phyloP scores from a whole-genome alignment of 768 basidiomycete species.

The Rhizopogon vinicolor region DNA sequence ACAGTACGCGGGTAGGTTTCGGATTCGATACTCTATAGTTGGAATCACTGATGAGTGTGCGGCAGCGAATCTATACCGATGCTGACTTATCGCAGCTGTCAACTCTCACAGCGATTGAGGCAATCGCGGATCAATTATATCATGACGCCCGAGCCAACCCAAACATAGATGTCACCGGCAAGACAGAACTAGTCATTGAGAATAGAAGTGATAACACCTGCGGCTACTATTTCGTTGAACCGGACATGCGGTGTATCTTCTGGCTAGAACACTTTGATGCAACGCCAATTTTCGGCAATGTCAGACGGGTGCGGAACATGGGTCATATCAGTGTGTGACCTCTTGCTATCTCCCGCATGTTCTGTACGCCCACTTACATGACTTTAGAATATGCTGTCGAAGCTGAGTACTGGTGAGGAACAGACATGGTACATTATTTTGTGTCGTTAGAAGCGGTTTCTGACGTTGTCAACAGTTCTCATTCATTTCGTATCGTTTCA shows the following conservation, averaged over 20 bases:
- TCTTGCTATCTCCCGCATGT: background rate
- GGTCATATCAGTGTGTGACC: slow-evolving; percentile 35
- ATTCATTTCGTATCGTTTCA: background rate
- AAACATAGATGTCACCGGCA: slow-evolving; percentile 17
- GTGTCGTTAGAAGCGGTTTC: background rate
- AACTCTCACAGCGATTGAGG: slow-evolving; percentile 25
- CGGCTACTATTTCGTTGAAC: slow-evolving; percentile 44
- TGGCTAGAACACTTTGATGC: slow-evolving; percentile 39
- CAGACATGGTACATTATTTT: background rate
- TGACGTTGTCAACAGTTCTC: background rate
- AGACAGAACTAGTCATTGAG: slow-evolving; percentile 31
- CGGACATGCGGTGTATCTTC: slow-evolving; percentile 36
- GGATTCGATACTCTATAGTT: background rate
- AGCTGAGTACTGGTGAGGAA: slow-evolving; percentile 16
- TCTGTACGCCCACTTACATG: background rate
- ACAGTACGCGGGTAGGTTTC: slow-evolving; percentile 31
- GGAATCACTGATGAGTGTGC: background rate
- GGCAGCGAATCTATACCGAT: slow-evolving; percentile 45
- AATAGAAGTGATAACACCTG: slow-evolving; percentile 13
- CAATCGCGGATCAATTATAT: slow-evolving; percentile 7
- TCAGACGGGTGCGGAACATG: slow-evolving; percentile 32
- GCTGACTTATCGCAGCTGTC: slow-evolving; percentile 35
- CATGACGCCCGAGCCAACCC: slow-evolving; percentile 19
- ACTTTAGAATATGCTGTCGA: slow-evolving; percentile 16
- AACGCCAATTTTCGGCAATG: slow-evolving; percentile 24